Evolutionary conservation across 345 rosid genomes (phyloP), one percentile per base, ranked within the genome.

Genomic region (Brassica cretica): DNA sequence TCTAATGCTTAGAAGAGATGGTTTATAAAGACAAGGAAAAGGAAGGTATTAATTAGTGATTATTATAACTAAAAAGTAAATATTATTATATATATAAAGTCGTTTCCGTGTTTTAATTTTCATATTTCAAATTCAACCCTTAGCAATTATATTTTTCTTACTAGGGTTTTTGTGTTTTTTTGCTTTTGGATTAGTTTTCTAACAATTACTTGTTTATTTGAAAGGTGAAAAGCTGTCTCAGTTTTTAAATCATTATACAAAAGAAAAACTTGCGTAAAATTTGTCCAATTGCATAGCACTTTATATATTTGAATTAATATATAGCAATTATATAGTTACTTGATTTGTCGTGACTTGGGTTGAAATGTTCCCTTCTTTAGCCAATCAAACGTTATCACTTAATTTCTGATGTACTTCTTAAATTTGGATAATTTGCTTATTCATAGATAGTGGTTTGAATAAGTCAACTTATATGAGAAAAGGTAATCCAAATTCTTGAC

Each of bases 141-240:
- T 51, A 5, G 8, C 56, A 51, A 70, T 72, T 53, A 12, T 75
- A 55, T 41, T 71, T 56, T 76, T 71, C 79, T 81, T 41, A 68
- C 86, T 91, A 88, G 90, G 89, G 88, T 82, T 84, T 84, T 77
- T 41, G 68, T 80, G 79, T 81, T 78, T 83, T 83, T 63, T 7
- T 75, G 58, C 89, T 84, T 90, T 86, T 90, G 87, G 92, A 87
- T 91, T 87, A 90, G 90, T 87, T 93, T 83, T 82, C 44, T 82
- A 77, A 68, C 73, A 61, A 62, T 77, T 87, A 53, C 70, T 55
- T 78, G 21, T 12, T 21, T 70, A 16, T 21, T 33, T 21, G 33
- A 75, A 76, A 65, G 62, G 67, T 29, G 29, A 63, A 74, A 64
- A 80, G 72, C 58, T 70, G 71, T 37, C 59, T 73, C 0, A 73